Evolutionary conservation across 1,284 basidiomycete genomes (phyloP).

Genomic region (Microstroma glucosiphilum): DNA sequence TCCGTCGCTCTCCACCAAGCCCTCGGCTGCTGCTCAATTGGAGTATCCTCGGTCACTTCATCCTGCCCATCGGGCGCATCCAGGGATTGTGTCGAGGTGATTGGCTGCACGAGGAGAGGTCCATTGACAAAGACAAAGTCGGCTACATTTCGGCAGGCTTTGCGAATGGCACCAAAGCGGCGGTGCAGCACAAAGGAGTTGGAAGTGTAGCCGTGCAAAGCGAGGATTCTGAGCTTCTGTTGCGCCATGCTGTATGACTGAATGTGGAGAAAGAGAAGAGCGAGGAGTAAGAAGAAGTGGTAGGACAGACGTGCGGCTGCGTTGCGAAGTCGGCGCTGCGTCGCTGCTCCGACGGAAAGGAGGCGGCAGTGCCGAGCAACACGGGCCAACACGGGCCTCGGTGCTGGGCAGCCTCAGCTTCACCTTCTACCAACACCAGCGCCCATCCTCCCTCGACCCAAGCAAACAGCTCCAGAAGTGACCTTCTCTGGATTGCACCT

Average conservation of each 20-base stretch:
- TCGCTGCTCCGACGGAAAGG: too few relatives aligned
- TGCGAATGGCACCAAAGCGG: slow-evolving; percentile 39
- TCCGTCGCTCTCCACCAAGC: slow-evolving; percentile 45
- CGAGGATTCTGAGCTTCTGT: slow-evolving; percentile 35
- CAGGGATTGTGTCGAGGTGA: slow-evolving; percentile 27
- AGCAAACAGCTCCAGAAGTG: background rate
- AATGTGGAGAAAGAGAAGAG: background rate
- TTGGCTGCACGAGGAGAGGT: slow-evolving; percentile 41
- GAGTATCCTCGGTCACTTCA: slow-evolving; percentile 31
- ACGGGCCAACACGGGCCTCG: too few relatives aligned
- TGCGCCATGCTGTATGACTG: slow-evolving; percentile 7
- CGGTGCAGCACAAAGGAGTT: slow-evolving; percentile 38
- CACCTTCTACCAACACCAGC: background rate
- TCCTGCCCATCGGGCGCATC: slow-evolving; percentile 35
- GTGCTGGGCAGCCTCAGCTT: too few relatives aligned
- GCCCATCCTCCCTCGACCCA: background rate
- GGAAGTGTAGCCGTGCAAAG: slow-evolving; percentile 47
- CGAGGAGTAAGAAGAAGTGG: too few relatives aligned
- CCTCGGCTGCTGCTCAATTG: slow-evolving; percentile 45
- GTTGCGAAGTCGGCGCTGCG: too few relatives aligned
- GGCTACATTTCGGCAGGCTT: slow-evolving; percentile 41
- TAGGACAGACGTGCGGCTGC: too few relatives aligned
- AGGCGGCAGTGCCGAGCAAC: too few relatives aligned
- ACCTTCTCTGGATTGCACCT: too few relatives aligned
- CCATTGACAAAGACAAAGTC: slow-evolving; percentile 45